A percentile compares a stretch with the other conserved stretches of the same genome.
These are phyloP conservation scores for Xylaria sp. DNA, from an alignment of 2,329 filamentous ascomycete genomes.

Conservation along the genomic window DNA sequence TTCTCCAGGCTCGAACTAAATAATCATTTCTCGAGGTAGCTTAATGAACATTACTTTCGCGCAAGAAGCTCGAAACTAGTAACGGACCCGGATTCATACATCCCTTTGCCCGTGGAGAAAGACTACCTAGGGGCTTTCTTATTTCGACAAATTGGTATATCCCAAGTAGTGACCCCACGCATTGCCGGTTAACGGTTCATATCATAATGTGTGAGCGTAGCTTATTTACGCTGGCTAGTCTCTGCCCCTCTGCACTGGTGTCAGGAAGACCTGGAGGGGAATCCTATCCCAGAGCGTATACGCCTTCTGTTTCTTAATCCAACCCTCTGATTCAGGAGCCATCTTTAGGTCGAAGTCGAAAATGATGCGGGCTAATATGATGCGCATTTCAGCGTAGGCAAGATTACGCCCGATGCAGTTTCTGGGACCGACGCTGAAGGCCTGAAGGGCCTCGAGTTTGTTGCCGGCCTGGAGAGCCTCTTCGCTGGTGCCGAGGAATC, in stretches of 20 bases:
- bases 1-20: too few relatives aligned
- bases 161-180: background rate
- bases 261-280: conserved; percentile 33
- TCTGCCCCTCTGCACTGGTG: conserved; percentile 22
- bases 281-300: conserved; percentile 44
- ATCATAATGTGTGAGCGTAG: background rate
- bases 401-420: conserved; percentile 50
- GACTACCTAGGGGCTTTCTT: too few relatives aligned
- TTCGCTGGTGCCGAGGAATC: conserved; percentile 41
- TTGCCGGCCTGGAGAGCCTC: conserved; percentile 40
- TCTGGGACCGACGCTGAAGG: conserved; percentile 46
- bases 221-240: background rate
- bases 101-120: too few relatives aligned
- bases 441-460: conserved; percentile 41
- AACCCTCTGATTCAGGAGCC: conserved; percentile 40
- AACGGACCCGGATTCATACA: too few relatives aligned
- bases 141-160: too few relatives aligned
- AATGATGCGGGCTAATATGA: conserved; percentile 51
- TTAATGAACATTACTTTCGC: too few relatives aligned
- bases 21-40: too few relatives aligned
- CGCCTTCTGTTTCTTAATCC: conserved; percentile 44
- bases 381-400: conserved; percentile 55
- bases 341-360: conserved; percentile 53
- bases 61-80: too few relatives aligned
- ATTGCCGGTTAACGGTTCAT: background rate